Percentiles rank a stretch among this genome's conserved stretches.
phyloP scores from a whole-genome alignment of 176 grass and related monocot genomes.

The Dactylis glomerata region DNA sequence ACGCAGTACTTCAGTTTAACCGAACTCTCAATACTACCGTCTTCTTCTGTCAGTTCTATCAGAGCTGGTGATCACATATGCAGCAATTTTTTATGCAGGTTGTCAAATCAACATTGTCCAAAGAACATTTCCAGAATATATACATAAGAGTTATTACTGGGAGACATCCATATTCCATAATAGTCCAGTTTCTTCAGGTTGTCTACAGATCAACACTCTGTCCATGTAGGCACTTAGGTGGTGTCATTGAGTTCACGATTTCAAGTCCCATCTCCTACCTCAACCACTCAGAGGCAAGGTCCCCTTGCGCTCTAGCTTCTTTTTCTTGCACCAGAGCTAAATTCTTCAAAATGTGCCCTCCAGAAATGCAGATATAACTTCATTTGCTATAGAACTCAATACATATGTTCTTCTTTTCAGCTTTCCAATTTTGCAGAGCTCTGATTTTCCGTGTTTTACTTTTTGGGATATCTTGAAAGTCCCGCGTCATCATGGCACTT shows the following conservation, averaged over 20 bases:
- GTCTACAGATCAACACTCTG: neutral
- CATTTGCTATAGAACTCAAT: neutral
- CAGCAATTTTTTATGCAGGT: neutral
- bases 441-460: neutral
- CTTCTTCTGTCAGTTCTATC: conserved; percentile 16
- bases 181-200: conserved; percentile 2
- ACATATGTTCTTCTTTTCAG: neutral
- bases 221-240: neutral
- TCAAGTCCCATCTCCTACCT: neutral
- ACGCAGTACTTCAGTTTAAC: neutral
- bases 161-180: neutral
- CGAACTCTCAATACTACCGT: neutral
- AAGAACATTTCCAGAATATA: conserved; percentile 12
- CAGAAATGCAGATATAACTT: conserved; percentile 24
- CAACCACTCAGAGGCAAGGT: neutral
- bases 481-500: neutral
- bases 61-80: neutral
- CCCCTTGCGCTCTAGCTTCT: neutral
- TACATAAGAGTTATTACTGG: neutral
- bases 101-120: neutral
- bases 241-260: neutral
- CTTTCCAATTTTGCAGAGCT: neutral
- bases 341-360: neutral
- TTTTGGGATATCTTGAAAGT: neutral
- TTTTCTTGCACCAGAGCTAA: neutral